Base-by-base conservation (phyloP, 371 early-diverging fungal genomes). In the Paraphysoderma sedebokerense region DNA sequence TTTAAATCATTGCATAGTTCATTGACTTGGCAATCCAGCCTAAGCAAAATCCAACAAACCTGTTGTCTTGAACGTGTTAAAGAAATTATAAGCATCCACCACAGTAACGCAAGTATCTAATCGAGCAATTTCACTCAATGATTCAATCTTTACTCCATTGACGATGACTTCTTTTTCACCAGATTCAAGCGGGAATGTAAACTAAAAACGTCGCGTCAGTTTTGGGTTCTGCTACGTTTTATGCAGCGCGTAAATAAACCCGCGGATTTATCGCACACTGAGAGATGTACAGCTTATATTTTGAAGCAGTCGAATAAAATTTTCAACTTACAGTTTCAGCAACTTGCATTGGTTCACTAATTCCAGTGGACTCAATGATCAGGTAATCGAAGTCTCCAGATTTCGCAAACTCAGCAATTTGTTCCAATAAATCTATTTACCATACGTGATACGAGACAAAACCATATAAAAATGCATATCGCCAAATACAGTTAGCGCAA, bases 91-190 rank as follows among this genome's bases (percentile, higher is more conserved):
- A 24, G 20, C 27, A 27, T 51, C 52, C 9, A 51, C 47, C 48
- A 51, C 52, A 13, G 52, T 51, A 7, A 51, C 52, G 56, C 52
- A 51, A 22, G 54, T 54, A 47, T 51, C 52, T 13, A 50, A 12
- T 11, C 53, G 52, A 29, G 41, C 41, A 19, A 41, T 29, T 13
- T 12, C 12, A 28, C 17, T 12, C 39, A 41, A 15, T 13, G 13
- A 13, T 13, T 17, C 35, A 13, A 34, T 34, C 35, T 34, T 17
- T 13, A 34, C 13, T 13, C 28, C 50, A 32, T 20, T 35, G 26
- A 15, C 20, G 22, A 49, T 13, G 12, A 46, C 13, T 13, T 13
- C 12, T 12, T 47, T 23, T 49, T 19, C 19, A 11, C 12, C 13
- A n/a, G 44, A n/a, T 48, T 45, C 49, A 48, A 15, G 19, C n/a